Evolutionary conservation across 2,329 filamentous ascomycete genomes (phyloP), one percentile per base, ranked within the genome.

Genomic region (Fusarium illudens): DNA sequence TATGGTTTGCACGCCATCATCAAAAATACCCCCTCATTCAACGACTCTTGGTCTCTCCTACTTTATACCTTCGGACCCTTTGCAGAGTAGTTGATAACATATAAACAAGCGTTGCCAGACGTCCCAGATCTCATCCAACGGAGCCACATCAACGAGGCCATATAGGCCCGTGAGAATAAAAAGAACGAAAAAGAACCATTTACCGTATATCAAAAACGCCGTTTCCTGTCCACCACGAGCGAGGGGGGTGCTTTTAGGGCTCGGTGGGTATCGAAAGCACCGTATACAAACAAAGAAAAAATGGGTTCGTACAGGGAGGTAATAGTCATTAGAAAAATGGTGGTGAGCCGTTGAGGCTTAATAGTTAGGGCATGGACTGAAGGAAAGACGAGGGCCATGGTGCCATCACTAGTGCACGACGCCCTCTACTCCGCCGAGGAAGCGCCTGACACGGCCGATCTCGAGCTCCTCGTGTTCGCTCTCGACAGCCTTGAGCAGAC

Each of bases 401-500:
- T 22, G 57, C 20, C 61, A 64, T 65, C 48, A 74, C 75, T 77
- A 83, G 68, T 80, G 78, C 64, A 82, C 81, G 42, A 86, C 86
- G 3, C 87, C 89, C 73, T 94, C 92, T 3, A 96, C 92, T 58
- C 92, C 91, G 29, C 90, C 87, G 59, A 97, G 81, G 75, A 97
- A 96, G 54, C 94, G 88, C 71, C 91, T 84, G 12, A 97, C 91
- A 9, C 93, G 83, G 0, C 87, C 88, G 9, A 95, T 88, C 75
- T 96, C 93, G 1, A 93, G 82, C 72, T 92, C 91, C 8, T 88
- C 87, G 57, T 85, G 87, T 77, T 97, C 94, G 74, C 94, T 97
- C 79, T 97, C 95, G 3, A 98, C 91, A 3, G 96, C 96, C 65
- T 92, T 89, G 48, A 96, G 87, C 42, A 99, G 82, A 3, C 89